phyloP scores from a whole-genome alignment of 176 grass and related monocot species.

The Areca catechu region DNA sequence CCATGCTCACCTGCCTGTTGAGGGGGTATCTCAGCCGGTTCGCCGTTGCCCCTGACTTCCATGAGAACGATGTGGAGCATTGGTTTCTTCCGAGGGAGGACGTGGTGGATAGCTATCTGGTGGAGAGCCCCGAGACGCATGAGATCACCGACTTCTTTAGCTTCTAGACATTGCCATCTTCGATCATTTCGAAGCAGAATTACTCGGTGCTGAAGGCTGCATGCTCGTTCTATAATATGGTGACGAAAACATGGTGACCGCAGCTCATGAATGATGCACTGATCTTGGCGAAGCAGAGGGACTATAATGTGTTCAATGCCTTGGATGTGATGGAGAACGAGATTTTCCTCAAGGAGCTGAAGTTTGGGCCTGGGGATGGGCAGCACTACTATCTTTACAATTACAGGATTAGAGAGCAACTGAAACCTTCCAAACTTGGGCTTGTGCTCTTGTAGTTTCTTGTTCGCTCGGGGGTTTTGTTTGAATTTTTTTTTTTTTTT shows the following conservation, averaged over 20 bases:
- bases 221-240: conserved; percentile 88
- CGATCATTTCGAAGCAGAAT: conserved; percentile 79
- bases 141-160: conserved; percentile 94
- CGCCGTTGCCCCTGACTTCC: conserved; percentile 72
- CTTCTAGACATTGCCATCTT: conserved; percentile 82
- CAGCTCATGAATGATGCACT: conserved; percentile 93
- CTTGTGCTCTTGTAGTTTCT: conserved; percentile 74
- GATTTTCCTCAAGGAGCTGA: conserved; percentile 79
- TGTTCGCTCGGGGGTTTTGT: too few relatives aligned
- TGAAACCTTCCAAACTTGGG: conserved; percentile 70
- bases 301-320: conserved; percentile 92
- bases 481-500: neutral
- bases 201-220: conserved; percentile 72
- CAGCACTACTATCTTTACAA: conserved; percentile 99
- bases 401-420: conserved; percentile 49
- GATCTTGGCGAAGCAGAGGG: conserved; percentile 83
- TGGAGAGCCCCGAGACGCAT: conserved; percentile 85
- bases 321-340: conserved; percentile 96
- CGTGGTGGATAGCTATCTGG: conserved; percentile 87
- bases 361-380: conserved; percentile 91
- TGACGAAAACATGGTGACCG: conserved; percentile 58
- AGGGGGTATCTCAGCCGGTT: conserved; percentile 58
- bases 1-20: conserved; percentile 60
- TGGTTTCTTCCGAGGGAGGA: conserved; percentile 77
- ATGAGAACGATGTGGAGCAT: conserved; percentile 95